Conservation (phyloP, 768 basidiomycete species). For the Leucocoprinus birnbaumii region DNA sequence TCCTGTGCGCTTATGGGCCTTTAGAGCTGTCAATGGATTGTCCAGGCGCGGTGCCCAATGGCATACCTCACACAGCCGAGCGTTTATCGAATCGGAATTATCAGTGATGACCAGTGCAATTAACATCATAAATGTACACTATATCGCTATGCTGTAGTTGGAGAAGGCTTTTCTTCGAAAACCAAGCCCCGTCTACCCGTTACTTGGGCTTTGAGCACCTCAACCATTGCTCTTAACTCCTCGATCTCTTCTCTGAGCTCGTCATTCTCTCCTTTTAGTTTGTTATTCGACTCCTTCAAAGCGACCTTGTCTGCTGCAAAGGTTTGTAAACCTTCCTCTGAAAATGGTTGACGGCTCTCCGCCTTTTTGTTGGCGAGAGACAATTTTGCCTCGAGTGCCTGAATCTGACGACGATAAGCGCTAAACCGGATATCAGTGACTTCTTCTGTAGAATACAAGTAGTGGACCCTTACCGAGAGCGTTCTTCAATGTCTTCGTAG, state of each 20-base stretch:
- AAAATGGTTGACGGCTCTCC: slow-evolving; percentile 24
- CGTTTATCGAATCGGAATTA: too few species aligned
- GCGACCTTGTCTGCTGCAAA: slow-evolving; percentile 44
- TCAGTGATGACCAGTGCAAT: neutral
- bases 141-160: slow-evolving; percentile 9
- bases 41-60: too few species aligned
- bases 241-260: slow-evolving; percentile 43
- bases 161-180: slow-evolving; percentile 42
- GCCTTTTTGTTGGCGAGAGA: slow-evolving; percentile 42
- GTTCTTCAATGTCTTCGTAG: slow-evolving; percentile 52
- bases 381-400: slow-evolving; percentile 57
- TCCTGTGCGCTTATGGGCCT: neutral
- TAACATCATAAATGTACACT: neutral
- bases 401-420: slow-evolving; percentile 55
- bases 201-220: slow-evolving; percentile 56
- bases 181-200: slow-evolving; percentile 40
- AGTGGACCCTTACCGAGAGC: slow-evolving; percentile 56
- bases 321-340: slow-evolving; percentile 39
- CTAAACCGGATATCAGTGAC: slow-evolving; percentile 28
- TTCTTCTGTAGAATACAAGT: neutral
- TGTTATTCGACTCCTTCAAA: slow-evolving; percentile 46
- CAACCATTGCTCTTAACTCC: slow-evolving; percentile 70
- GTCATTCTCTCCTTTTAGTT: slow-evolving; percentile 55
- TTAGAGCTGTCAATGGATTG: neutral
- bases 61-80: too few species aligned